Percentiles rank a stretch among this genome's conserved stretches.
These are phyloP conservation scores for Codiaeum variegatum DNA, from an alignment of 441 rosid genomes.

Conservation along the genomic window DNA sequence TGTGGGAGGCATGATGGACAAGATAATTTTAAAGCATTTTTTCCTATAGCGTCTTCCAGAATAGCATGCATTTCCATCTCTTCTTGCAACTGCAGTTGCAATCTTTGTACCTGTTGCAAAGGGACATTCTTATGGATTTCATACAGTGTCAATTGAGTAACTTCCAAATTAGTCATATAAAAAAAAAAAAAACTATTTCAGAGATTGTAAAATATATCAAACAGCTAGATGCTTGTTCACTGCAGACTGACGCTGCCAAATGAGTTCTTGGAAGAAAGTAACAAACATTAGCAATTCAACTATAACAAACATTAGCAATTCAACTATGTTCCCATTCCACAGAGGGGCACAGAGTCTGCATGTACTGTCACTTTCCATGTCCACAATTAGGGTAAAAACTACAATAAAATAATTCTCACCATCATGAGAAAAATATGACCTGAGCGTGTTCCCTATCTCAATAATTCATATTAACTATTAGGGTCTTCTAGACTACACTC, in stretches of 20 bases:
- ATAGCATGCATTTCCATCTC: constrained; percentile 57
- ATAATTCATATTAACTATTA: background rate
- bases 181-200: background rate
- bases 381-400: background rate
- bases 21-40: constrained; percentile 44
- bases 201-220: background rate
- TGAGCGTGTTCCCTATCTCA: background rate
- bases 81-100: constrained; percentile 57
- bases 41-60: constrained; percentile 56
- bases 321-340: background rate
- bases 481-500: background rate
- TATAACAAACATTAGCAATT: constrained; percentile 4
- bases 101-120: constrained; percentile 53
- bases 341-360: background rate
- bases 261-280: constrained; percentile 3
- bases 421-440: background rate
- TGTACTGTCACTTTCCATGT: background rate
- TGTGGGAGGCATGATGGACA: constrained; percentile 50
- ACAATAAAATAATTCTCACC: background rate
- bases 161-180: background rate
- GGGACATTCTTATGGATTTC: constrained; percentile 3
- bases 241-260: constrained; percentile 4
- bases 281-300: background rate
- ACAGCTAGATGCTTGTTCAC: background rate
- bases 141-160: background rate